phyloP scores from a whole-genome alignment of 1,284 basidiomycete genomes.

The Ceratobasidium sp. region DNA sequence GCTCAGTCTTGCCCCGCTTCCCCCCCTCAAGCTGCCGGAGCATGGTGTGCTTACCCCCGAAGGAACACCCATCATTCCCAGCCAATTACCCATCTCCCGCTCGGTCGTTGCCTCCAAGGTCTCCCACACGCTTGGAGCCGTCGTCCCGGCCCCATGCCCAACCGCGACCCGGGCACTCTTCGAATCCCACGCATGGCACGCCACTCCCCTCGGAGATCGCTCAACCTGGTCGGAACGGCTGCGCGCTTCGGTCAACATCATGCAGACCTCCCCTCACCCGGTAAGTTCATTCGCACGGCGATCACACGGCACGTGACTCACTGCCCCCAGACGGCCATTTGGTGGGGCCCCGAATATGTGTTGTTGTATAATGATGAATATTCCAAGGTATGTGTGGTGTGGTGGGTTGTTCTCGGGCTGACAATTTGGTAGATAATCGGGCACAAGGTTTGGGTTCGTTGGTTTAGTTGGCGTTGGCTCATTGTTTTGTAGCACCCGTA shows the following conservation, averaged over 20 bases:
- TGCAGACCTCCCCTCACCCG: slow-evolving; percentile 35
- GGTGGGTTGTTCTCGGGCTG: background rate
- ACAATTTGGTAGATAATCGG: slow-evolving; percentile 20
- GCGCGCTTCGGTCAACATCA: slow-evolving; percentile 25
- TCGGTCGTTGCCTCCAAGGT: background rate
- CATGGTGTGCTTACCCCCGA: slow-evolving; percentile 11
- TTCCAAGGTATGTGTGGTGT: background rate
- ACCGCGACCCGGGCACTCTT: slow-evolving; percentile 18
- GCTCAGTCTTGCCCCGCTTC: background rate
- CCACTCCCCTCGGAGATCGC: slow-evolving; percentile 30
- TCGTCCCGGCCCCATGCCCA: slow-evolving; percentile 5
- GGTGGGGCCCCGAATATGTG: slow-evolving; percentile 40
- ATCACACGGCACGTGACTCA: slow-evolving; percentile 19
- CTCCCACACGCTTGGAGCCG: slow-evolving; percentile 7
- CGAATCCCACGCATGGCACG: slow-evolving; percentile 32
- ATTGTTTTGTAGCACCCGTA: slow-evolving; percentile 18
- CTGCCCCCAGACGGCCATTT: slow-evolving; percentile 31
- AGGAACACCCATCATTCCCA: slow-evolving; percentile 1
- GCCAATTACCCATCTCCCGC: slow-evolving; percentile 1
- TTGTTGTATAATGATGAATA: slow-evolving; percentile 41
- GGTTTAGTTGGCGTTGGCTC: background rate
- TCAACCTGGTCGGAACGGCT: slow-evolving; percentile 39
- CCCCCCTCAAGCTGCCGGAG: background rate
- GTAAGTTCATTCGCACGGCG: slow-evolving; percentile 16
- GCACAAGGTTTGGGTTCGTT: slow-evolving; percentile 19